These are phyloP conservation scores for Glycyrrhiza uralensis DNA, from an alignment of 306 rosid genomes.

Conservation along the genomic window DNA sequence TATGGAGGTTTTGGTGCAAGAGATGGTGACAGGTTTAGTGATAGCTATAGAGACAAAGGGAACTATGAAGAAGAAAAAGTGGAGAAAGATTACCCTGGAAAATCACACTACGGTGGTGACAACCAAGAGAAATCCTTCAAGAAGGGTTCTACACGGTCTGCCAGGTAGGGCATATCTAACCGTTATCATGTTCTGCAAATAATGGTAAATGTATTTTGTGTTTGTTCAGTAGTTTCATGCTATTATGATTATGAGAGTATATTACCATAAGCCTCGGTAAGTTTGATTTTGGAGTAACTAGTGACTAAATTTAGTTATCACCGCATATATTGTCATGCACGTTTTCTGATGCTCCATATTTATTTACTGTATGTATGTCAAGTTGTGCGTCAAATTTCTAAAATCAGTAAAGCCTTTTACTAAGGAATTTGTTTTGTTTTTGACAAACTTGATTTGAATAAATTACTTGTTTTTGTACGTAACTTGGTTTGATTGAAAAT, in stretches of 20 bases:
- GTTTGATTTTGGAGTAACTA: neutral
- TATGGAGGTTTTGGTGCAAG: conserved; percentile 62
- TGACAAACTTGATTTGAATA: neutral
- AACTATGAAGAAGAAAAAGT: conserved; percentile 51
- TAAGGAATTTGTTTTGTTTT: neutral
- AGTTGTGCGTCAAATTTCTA: neutral
- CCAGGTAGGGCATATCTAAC: conserved; percentile 47
- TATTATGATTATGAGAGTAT: neutral
- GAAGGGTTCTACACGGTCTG: conserved; percentile 50
- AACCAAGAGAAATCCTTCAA: conserved; percentile 55
- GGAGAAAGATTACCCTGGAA: conserved; percentile 48
- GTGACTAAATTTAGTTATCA: neutral
- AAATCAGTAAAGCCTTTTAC: neutral
- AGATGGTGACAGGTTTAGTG: conserved; percentile 52
- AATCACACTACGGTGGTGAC: conserved; percentile 47
- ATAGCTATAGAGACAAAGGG: conserved; percentile 57
- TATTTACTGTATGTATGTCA: neutral
- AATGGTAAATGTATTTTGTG: neutral
- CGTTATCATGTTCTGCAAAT: conserved; percentile 13
- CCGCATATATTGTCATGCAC: neutral
- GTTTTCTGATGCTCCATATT: conserved; percentile 1
- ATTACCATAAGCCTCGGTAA: neutral
- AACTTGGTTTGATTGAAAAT: neutral
- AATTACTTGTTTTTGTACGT: neutral
- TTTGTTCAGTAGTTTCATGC: neutral